Percentiles rank a stretch among this genome's conserved stretches.
Evolutionary conservation across 2,329 filamentous ascomycete species (phyloP).

Genomic region (Aotearoamyces nothofagi): DNA sequence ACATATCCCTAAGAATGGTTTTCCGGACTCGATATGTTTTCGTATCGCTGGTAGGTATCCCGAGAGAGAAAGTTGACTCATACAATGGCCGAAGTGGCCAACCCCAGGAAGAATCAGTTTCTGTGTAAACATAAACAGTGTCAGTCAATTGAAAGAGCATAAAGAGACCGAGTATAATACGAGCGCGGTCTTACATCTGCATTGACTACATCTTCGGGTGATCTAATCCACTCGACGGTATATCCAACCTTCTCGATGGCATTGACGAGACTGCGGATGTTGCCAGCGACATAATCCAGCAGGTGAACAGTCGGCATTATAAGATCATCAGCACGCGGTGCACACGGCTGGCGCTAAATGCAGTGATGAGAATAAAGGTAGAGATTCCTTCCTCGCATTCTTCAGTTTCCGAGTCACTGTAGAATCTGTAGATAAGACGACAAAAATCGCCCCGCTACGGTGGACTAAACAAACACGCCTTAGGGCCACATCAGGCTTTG

Average conservation of each 20-base stretch:
- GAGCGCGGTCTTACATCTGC: constrained; percentile 53
- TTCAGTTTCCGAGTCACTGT: no score
- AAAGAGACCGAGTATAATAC: neutral
- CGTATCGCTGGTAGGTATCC: constrained; percentile 74
- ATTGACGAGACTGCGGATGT: constrained; percentile 90
- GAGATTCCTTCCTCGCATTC: no score
- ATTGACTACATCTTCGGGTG: constrained; percentile 67
- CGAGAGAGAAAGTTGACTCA: constrained; percentile 66
- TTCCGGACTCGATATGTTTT: constrained; percentile 74
- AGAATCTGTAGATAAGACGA: no score
- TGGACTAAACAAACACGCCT: no score
- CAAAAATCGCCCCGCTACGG: no score
- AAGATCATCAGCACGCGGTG: no score
- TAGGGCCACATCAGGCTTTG: no score
- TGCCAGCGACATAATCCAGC: constrained; percentile 85
- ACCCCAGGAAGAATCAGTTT: constrained; percentile 93
- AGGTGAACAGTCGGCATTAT: constrained; percentile 67
- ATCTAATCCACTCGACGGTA: constrained; percentile 79
- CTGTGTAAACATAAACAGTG: no score
- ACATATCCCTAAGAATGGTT: constrained; percentile 96
- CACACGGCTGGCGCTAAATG: no score
- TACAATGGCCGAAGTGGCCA: constrained; percentile 93
- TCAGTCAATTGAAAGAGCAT: no score
- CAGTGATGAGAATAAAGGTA: no score
- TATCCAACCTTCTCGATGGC: constrained; percentile 94